Base-by-base conservation (phyloP, 1,139 yeast genomes). In the Torulaspora pretoriensis region DNA sequence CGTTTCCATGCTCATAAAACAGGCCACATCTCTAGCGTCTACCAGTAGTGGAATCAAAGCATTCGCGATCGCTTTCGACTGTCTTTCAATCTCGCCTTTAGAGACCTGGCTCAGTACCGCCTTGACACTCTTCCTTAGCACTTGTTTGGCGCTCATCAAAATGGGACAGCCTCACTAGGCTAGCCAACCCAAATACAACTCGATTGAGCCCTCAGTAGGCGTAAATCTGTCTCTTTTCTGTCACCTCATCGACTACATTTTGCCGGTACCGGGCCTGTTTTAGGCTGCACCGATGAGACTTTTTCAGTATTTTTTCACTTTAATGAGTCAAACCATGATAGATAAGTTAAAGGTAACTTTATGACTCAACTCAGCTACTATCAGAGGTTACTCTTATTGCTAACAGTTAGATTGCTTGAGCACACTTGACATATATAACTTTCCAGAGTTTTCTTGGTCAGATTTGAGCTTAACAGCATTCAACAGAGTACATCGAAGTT, bases 1-100 rank as follows among this genome's bases (percentile, higher is more conserved):
- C 30, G 46, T 46, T 16, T 59, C 65, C 66, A 63, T 63, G 36
- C 57, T 59, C 56, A 63, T 49, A 40, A 48, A 63, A 39, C 65
- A 61, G 2, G 57, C 67, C 9, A 63, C 52, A 28, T 46, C 28
- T 12, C 38, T 33, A 8, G 44, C 37, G 9, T 43, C 44, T 22
- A 35, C 40, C 13, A 54, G 14, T 9, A 53, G 12, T 1, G 47
- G 45, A 10, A 31, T 22, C 8, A 55, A 24, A 1, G 42, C 42
- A 2, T 42, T 32, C 2, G 53, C 35, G n/a, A 48, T 45, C 8
- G 30, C 19, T n/a, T 31, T 24, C 8, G 58, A 55, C 33, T 55
- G 56, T 5, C 7, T 10, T 23, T 44, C 46, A n/a, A 52, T 36
- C 17, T 51, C 53, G 5, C n/a, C 31, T n/a, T 27, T 9, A 1